A percentile compares a stretch with the other conserved stretches of the same genome.
Evolutionary conservation across 129 eudicot species (phyloP).

Genomic region (Saposhnikovia divaricata): DNA sequence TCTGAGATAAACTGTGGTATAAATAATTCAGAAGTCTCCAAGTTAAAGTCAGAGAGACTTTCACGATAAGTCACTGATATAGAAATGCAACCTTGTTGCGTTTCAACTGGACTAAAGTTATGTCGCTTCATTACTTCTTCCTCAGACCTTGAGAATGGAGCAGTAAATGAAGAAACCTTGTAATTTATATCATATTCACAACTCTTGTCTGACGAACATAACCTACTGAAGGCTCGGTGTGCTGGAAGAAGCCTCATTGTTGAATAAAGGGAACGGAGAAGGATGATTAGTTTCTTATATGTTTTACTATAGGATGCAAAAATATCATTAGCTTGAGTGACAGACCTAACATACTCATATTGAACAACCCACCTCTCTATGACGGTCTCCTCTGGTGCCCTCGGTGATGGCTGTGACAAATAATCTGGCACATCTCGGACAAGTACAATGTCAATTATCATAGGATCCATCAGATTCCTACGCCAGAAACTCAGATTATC

Average conservation of each 20-base stretch:
- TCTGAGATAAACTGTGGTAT: slow-evolving; percentile 78
- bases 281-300: slow-evolving; percentile 73
- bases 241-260: slow-evolving; percentile 93
- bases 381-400: slow-evolving; percentile 48
- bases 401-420: slow-evolving; percentile 26
- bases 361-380: slow-evolving; percentile 95
- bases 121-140: slow-evolving; percentile 63
- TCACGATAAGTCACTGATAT: slow-evolving; percentile 68
- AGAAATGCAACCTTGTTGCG: slow-evolving; percentile 73
- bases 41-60: slow-evolving; percentile 57
- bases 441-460: slow-evolving; percentile 72
- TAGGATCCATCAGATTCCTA: slow-evolving; percentile 85
- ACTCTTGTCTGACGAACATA: slow-evolving; percentile 31
- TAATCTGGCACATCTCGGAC: slow-evolving; percentile 42
- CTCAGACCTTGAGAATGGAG: slow-evolving; percentile 69
- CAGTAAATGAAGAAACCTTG: slow-evolving; percentile 71
- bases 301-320: slow-evolving; percentile 54
- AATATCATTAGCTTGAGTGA: slow-evolving; percentile 24
- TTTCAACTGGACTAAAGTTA: slow-evolving; percentile 66
- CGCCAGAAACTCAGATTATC: slow-evolving; percentile 70
- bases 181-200: slow-evolving; percentile 65
- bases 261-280: slow-evolving; percentile 65
- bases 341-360: slow-evolving; percentile 36
- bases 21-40: slow-evolving; percentile 52
- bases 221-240: slow-evolving; percentile 59